phyloP scores from a whole-genome alignment of 768 basidiomycete species.

The Ramaria sp. region DNA sequence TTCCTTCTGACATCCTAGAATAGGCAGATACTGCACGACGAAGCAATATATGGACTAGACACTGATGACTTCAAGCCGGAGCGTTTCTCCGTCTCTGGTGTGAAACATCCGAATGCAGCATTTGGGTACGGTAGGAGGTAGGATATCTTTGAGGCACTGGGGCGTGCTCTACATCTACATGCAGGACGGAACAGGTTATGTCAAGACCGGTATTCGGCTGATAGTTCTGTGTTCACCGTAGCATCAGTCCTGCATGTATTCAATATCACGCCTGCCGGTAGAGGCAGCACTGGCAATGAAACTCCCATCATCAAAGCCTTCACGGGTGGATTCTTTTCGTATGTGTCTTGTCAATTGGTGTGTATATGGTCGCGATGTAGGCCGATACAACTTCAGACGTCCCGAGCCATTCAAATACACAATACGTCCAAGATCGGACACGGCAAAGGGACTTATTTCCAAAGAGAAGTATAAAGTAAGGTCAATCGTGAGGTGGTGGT shows the following conservation, averaged over 20 bases:
- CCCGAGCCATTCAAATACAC: too few relatives aligned
- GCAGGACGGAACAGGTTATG: slow-evolving; percentile 26
- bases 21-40: background rate
- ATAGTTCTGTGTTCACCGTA: slow-evolving; percentile 34
- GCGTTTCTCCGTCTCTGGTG: slow-evolving; percentile 10
- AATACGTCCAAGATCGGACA: too few relatives aligned
- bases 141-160: background rate
- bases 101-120: background rate
- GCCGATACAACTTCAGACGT: too few relatives aligned
- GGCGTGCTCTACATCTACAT: too few relatives aligned
- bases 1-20: background rate
- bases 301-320: slow-evolving; percentile 11
- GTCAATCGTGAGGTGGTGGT: too few relatives aligned
- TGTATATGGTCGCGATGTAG: too few relatives aligned
- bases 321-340: too few relatives aligned
- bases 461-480: too few relatives aligned
- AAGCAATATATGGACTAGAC: slow-evolving; percentile 17
- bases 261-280: slow-evolving; percentile 30
- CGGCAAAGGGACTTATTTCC: too few relatives aligned
- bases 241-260: slow-evolving; percentile 36
- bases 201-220: slow-evolving; percentile 39
- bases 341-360: too few relatives aligned
- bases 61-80: slow-evolving; percentile 7
- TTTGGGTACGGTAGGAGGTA: background rate
- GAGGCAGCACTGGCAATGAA: slow-evolving; percentile 30